These are phyloP conservation scores for Trypanosoma cruzi DNA, from an alignment of 208 protist genomes.

Conservation along the genomic window DNA sequence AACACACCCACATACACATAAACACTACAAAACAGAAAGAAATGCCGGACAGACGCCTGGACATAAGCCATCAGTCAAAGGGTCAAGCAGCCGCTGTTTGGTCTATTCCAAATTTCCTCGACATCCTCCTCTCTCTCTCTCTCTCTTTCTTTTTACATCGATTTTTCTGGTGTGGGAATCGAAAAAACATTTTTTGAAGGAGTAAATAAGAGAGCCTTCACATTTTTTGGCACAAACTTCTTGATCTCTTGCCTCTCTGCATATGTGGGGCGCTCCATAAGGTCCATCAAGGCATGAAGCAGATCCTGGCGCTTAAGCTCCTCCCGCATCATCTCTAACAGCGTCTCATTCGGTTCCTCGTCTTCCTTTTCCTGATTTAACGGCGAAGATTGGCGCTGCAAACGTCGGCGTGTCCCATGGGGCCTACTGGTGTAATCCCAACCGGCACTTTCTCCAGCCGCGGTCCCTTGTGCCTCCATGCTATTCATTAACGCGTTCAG, in stretches of 20 bases:
- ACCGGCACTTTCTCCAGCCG: background rate
- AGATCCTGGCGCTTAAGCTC: constrained; percentile 24
- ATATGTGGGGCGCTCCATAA: constrained; percentile 22
- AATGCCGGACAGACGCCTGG: no score
- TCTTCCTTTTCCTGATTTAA: background rate
- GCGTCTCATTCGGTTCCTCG: background rate
- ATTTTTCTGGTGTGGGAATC: background rate
- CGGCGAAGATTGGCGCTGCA: background rate
- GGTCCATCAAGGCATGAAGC: constrained; percentile 21
- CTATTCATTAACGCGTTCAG: constrained; percentile 19
- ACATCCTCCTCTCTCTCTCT: background rate
- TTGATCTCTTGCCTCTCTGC: constrained; percentile 2
- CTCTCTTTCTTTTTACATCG: background rate
- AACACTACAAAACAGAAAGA: background rate
- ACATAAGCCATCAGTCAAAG: no score
- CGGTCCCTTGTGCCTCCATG: background rate
- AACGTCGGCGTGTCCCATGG: background rate
- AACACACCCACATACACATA: background rate
- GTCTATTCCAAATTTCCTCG: no score
- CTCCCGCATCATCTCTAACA: constrained; percentile 19
- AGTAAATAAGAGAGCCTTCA: background rate
- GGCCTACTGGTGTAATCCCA: no score
- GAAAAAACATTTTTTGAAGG: background rate
- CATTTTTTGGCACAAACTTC: background rate
- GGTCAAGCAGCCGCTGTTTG: no score